Evolutionary conservation across 2,329 filamentous ascomycete species (phyloP).

Genomic region (Monosporascus sp.): DNA sequence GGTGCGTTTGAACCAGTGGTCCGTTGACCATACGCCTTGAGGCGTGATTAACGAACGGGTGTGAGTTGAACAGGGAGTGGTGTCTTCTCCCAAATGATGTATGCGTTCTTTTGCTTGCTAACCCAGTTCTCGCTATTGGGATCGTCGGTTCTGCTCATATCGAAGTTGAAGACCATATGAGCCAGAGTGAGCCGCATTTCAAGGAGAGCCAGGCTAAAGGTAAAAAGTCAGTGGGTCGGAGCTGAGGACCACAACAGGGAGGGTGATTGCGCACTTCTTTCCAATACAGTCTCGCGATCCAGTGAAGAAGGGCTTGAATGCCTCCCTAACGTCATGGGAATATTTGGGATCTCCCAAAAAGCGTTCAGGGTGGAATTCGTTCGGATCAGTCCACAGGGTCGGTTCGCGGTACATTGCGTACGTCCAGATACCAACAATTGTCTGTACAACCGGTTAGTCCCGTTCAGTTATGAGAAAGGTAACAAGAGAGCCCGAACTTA

Average conservation of each 20-base stretch:
- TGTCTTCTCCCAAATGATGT: slow-evolving; percentile 7
- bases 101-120: slow-evolving; percentile 4
- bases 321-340: slow-evolving; percentile 1
- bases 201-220: slow-evolving; percentile 3
- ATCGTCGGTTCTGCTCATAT: not conserved
- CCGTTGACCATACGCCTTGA: too few species aligned
- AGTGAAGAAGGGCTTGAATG: slow-evolving; percentile 8
- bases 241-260: not conserved
- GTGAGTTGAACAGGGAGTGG: slow-evolving; percentile 3
- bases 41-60: not conserved
- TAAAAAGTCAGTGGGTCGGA: not conserved
- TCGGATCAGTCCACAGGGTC: slow-evolving; percentile 5
- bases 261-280: slow-evolving; percentile 6
- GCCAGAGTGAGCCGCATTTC: slow-evolving; percentile 6
- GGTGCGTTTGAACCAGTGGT: too few species aligned
- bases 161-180: slow-evolving; percentile 5
- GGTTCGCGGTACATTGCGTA: slow-evolving; percentile 8
- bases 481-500: not conserved
- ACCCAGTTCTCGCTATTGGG: slow-evolving; percentile 1
- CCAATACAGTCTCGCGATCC: slow-evolving; percentile 7
- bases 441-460: not conserved
- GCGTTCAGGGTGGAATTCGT: slow-evolving; percentile 6
- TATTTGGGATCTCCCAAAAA: slow-evolving; percentile 5
- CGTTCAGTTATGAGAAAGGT: not conserved
- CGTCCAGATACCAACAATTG: slow-evolving; percentile 9